Base-by-base conservation (phyloP, 2,329 filamentous ascomycete genomes). In the Fusarium sp. region DNA sequence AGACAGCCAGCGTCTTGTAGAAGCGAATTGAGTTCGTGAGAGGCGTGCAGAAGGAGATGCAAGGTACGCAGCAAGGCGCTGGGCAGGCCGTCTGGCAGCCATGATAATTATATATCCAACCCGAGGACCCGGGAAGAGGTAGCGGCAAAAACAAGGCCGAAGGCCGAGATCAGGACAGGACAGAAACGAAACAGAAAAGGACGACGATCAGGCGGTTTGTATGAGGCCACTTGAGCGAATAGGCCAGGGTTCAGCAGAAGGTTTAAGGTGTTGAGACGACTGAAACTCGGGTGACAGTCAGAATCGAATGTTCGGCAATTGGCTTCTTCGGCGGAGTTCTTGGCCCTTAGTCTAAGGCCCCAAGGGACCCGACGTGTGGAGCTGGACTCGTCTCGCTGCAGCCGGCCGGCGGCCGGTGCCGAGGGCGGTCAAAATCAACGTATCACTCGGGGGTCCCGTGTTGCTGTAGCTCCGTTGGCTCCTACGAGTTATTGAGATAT, bases 231-330 rank as follows among this genome's bases (percentile, higher is more conserved):
- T 57, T 53, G 63, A 54, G 44, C 56, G 47, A 53, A 58, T 24
- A 41, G 53, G 55, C 58, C 55, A 67, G 65, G 70, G 54, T 52
- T 32, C 43, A 30, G 15, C 32, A 64, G 52, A 26, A 44, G 28
- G 37, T 19, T 53, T 61, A 60, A 62, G 69, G 68, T 47, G 32
- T 72, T 65, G 56, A 56, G 53, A 73, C 70, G 68, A 68, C 61
- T 71, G 40, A 55, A 35, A 69, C 72, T 67, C 68, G 65, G 63
- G 45, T 65, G 72, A 72, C 72, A 61, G 71, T 72, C 64, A 68
- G 64, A 74, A 74, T 74, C 72, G 72, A 72, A 74, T 74, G 72
- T 74, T 74, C 45, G 51, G 53, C 72, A 69, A 72, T 74, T 73
- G 72, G 47, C 52, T 62, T 64, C 62, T 59, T 44, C 49, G 30